Evolutionary conservation across 1,284 basidiomycete genomes (phyloP).

Genomic region (Ustilago sp.): DNA sequence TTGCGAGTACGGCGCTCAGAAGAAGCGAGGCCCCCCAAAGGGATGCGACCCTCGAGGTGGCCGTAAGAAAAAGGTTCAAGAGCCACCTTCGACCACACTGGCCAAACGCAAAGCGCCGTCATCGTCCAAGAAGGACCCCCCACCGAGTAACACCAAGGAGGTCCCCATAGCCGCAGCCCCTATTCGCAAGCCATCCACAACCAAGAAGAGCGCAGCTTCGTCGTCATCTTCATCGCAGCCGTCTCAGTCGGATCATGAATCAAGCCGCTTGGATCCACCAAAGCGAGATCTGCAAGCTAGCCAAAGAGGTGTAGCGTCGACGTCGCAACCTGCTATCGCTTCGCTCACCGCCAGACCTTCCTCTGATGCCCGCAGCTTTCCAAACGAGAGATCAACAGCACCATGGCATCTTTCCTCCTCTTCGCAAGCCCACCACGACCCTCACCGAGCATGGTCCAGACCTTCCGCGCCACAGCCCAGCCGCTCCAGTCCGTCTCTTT

Average conservation of each 20-base stretch:
- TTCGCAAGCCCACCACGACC: conserved; percentile 2
- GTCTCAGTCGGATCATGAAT: background rate
- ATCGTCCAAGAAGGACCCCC: background rate
- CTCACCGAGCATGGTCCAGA: conserved; percentile 16
- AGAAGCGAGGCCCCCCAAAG: conserved; percentile 52
- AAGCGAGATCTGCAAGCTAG: background rate
- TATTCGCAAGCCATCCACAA: conserved; percentile 1
- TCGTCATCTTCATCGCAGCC: conserved; percentile 1
- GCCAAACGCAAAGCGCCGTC: conserved; percentile 11
- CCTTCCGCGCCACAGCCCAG: background rate
- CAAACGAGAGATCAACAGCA: conserved; percentile 3
- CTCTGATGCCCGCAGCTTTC: conserved; percentile 9
- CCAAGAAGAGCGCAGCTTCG: background rate
- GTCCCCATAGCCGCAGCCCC: background rate
- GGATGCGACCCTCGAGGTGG: conserved; percentile 47
- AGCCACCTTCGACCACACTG: background rate
- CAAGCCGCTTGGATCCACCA: background rate
- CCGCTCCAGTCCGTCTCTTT: conserved; percentile 6
- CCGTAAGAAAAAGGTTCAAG: conserved; percentile 32
- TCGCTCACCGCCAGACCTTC: conserved; percentile 17
- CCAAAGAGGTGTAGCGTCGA: conserved; percentile 1
- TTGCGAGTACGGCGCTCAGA: conserved; percentile 46
- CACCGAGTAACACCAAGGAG: conserved; percentile 1
- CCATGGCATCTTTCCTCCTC: background rate
- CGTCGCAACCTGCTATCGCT: conserved; percentile 12